Evolutionary conservation across 495 filamentous ascomycete species (phyloP).

Genomic region (Rusavskia elegans): DNA sequence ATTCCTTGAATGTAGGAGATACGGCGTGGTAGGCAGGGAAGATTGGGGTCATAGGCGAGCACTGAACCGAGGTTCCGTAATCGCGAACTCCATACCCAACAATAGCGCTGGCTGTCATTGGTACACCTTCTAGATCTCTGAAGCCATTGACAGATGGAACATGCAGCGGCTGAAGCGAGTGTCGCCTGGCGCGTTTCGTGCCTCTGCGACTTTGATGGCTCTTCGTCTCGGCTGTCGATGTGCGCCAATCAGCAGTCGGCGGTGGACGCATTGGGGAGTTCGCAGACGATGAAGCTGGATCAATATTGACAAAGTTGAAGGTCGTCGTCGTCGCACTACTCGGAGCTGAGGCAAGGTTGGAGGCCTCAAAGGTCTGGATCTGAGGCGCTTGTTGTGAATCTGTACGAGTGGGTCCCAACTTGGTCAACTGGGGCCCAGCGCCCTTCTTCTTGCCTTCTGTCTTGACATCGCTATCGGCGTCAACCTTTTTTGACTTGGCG

Average conservation of each 20-base stretch:
- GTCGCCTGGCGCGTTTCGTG: slow-evolving; percentile 11
- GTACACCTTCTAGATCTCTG: slow-evolving; percentile 19
- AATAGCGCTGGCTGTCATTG: slow-evolving; percentile 25
- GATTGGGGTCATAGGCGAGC: slow-evolving; percentile 13
- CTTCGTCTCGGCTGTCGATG: slow-evolving; percentile 3
- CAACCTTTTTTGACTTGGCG: slow-evolving; percentile 37
- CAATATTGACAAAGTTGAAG: slow-evolving; percentile 37
- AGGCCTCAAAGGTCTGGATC: slow-evolving; percentile 9
- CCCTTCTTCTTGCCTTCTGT: slow-evolving; percentile 9
- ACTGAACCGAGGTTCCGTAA: slow-evolving; percentile 28
- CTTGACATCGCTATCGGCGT: slow-evolving; percentile 26
- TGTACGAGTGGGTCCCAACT: slow-evolving; percentile 8
- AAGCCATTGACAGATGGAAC: slow-evolving; percentile 20
- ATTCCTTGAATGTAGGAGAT: slow-evolving; percentile 10
- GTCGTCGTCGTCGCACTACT: slow-evolving; percentile 17
- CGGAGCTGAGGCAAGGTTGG: slow-evolving; percentile 10
- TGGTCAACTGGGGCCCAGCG: slow-evolving; percentile 2
- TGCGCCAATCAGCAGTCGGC: slow-evolving; percentile 11
- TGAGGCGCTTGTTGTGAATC: slow-evolving; percentile 1
- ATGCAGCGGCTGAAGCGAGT: slow-evolving; percentile 23
- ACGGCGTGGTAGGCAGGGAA: slow-evolving; percentile 9
- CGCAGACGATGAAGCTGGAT: slow-evolving; percentile 18
- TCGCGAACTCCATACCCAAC: slow-evolving; percentile 29
- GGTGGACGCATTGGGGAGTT: slow-evolving; percentile 15
- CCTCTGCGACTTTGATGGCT: neutral